Conservation (phyloP, 148 eudicot genomes). For the Dysphania ambrosioides region DNA sequence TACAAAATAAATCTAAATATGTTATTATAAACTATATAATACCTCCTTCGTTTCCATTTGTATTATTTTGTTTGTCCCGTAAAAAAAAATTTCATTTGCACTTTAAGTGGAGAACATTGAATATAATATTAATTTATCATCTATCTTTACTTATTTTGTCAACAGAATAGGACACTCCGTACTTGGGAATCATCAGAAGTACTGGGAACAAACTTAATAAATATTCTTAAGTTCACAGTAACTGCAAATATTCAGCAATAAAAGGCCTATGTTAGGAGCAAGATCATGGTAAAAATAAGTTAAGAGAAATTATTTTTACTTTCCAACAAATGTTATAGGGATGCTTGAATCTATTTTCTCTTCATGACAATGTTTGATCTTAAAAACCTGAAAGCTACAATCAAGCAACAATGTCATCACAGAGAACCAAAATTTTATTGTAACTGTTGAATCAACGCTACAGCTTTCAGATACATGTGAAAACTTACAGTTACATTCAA, state of each 20-base stretch:
- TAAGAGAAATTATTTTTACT: neutral
- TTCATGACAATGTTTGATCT: neutral
- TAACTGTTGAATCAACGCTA: neutral
- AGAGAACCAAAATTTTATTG: neutral
- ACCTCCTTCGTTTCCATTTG: too few species aligned
- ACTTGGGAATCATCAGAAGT: neutral
- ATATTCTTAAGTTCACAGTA: neutral
- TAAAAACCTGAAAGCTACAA: neutral
- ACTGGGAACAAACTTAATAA: neutral
- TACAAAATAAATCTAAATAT: too few species aligned
- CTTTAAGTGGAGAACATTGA: too few species aligned
- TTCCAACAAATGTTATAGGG: neutral
- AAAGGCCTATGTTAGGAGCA: neutral
- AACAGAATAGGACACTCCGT: too few species aligned
- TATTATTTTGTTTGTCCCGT: too few species aligned
- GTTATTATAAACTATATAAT: too few species aligned
- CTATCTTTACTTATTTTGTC: too few species aligned
- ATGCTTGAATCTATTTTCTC: neutral
- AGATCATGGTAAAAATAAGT: neutral
- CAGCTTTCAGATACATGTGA: neutral
- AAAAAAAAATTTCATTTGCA: too few species aligned
- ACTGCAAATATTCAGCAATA: neutral
- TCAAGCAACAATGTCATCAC: slow-evolving; percentile 14
- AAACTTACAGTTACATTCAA: neutral
- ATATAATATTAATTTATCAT: too few species aligned